Base-by-base conservation (phyloP, 2,329 filamentous ascomycete genomes). In the Zasmidium cellare region DNA sequence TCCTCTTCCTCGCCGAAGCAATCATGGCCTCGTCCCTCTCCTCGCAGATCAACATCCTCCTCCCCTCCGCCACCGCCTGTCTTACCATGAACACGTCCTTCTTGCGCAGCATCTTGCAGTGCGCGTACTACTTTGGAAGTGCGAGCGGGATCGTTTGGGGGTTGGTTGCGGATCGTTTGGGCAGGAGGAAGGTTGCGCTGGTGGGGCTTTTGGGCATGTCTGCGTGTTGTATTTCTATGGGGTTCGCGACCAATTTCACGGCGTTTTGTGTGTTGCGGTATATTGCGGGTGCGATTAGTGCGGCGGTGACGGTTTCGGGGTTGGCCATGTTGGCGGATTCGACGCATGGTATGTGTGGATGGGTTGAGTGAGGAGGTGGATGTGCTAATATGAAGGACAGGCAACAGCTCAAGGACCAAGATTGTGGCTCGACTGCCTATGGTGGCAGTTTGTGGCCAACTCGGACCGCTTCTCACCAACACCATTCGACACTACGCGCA, bases 11-110 rank as follows among this genome's bases (percentile, higher is more conserved):
- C n/a, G 77, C 77, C 6, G 78, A 80, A 69, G 77, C 77, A 71
- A 78, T 80, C 65, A 79, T 80, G 75, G 75, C 77, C 23, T 77
- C 78, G n/a, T 78, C 76, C 53, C 72, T 80, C 6, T 76, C 78
- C 50, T 74, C 77, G 14, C 77, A 79, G 57, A 74, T 80, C 41
- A 75, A 76, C 59, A 76, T 79, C 68, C 72, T 80, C 18, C 68
- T 79, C 23, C 73, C 75, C 2, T 75, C 75, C n/a, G 70, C 75
- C 22, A 71, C 77, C 25, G 76, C 71, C 55, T 80, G 78, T 62
- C 74, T 76, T 46, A 75, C 71, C 53, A 72, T 78, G 41, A 76
- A 77, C 23, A 74, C 75, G 1, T 77, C 76, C 1, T 80, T 80
- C 55, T 70, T 79, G 48, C 74, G 75, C 53, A 78, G 77, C 53